Percentiles rank a stretch among this genome's conserved stretches.
Evolutionary conservation across 2,329 filamentous ascomycete genomes (phyloP).

Genomic region (Botrytis fabae): DNA sequence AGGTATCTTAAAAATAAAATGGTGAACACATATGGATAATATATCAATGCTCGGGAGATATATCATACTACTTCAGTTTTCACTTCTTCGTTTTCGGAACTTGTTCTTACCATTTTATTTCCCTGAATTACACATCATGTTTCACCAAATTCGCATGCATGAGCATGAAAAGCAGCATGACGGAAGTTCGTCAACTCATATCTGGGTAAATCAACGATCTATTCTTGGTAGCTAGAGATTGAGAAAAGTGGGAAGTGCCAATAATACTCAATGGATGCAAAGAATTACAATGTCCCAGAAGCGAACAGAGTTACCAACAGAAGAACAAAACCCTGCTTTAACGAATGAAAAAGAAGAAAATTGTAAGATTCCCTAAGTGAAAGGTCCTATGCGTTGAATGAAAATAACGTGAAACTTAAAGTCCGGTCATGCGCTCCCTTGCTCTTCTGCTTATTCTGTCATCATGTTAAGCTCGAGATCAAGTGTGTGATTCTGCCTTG

Average conservation of each 20-base stretch:
- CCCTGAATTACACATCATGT: not conserved
- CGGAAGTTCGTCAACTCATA: not conserved
- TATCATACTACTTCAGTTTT: not conserved
- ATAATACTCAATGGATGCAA: not conserved
- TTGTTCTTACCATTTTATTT: not conserved
- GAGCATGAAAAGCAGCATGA: too few relatives aligned
- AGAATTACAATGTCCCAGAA: not conserved
- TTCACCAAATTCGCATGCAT: not conserved
- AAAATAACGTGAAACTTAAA: not conserved
- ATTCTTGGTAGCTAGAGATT: not conserved
- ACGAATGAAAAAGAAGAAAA: too few relatives aligned
- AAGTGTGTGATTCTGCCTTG: not conserved
- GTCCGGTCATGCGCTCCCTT: not conserved
- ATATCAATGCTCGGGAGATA: not conserved
- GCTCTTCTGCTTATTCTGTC: not conserved
- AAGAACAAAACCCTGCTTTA: not conserved
- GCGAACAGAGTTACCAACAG: not conserved
- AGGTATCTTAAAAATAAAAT: not conserved
- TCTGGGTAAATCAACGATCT: not conserved
- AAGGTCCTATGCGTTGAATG: not conserved
- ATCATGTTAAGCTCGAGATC: not conserved
- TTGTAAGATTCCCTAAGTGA: not conserved
- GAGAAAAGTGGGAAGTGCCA: not conserved
- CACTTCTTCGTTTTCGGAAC: not conserved
- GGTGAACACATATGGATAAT: not conserved